Evolutionary conservation across 345 rosid genomes (phyloP).

Genomic region (Conringia planisiliqua): DNA sequence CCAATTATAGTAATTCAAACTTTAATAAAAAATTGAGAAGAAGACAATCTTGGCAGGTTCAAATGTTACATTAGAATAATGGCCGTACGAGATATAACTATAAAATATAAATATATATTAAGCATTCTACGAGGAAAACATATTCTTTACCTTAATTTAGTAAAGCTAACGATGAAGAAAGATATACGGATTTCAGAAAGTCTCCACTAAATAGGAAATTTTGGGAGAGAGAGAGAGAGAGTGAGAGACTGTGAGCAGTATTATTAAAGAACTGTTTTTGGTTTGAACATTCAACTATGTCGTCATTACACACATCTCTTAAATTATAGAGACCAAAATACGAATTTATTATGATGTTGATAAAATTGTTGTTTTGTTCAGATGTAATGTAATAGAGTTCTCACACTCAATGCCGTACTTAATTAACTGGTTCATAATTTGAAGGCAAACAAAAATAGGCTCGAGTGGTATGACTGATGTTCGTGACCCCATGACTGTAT

Average conservation of each 20-base stretch:
- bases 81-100: constrained; percentile 9
- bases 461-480: too few species aligned
- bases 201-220: constrained; percentile 1
- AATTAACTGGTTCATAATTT: too few species aligned
- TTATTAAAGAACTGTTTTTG: neutral
- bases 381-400: neutral
- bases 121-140: neutral
- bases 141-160: constrained; percentile 14
- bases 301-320: neutral
- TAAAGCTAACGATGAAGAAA: constrained; percentile 14
- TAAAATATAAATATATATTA: neutral
- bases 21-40: neutral
- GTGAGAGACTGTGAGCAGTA: neutral
- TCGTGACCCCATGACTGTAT: too few species aligned
- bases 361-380: neutral
- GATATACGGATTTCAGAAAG: neutral
- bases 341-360: neutral
- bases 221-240: neutral
- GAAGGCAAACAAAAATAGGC: too few species aligned
- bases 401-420: neutral
- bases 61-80: constrained; percentile 13
- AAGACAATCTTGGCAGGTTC: constrained; percentile 16
- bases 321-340: neutral
- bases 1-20: constrained; percentile 15
- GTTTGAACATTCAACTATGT: neutral